Conservation (phyloP, 2,329 filamentous ascomycete genomes). For the Botrytis hyacinthi region DNA sequence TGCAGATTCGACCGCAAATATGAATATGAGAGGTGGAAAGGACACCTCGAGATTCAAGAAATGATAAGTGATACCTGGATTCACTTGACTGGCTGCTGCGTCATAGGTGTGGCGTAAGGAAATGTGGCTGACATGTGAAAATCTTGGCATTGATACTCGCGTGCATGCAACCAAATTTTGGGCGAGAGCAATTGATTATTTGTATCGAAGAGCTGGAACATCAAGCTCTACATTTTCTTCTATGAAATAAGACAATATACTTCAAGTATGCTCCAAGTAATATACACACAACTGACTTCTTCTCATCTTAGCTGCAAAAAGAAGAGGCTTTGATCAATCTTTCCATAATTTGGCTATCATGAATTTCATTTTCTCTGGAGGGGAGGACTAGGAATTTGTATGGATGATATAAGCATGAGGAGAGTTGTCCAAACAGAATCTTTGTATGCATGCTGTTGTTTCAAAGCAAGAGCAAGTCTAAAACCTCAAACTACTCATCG, state of each 20-base stretch:
- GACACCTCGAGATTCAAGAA: slow-evolving; percentile 16
- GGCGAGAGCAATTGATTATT: not conserved
- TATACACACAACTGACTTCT: not conserved
- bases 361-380: not conserved
- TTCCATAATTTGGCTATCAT: not conserved
- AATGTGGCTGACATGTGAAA: slow-evolving; percentile 2
- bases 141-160: not conserved
- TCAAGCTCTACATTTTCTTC: not conserved
- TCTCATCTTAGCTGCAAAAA: not conserved
- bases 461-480: not conserved
- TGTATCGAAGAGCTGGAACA: not conserved
- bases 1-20: not conserved
- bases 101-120: slow-evolving; percentile 1
- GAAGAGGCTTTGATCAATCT: not conserved
- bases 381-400: too few relatives aligned
- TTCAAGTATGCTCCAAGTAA: not conserved
- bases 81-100: slow-evolving; percentile 1
- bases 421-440: not conserved
- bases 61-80: not conserved
- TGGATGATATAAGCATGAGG: too few relatives aligned
- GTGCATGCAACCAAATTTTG: not conserved
- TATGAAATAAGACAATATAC: not conserved
- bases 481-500: not conserved
- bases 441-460: not conserved
- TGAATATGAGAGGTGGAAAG: slow-evolving; percentile 3